phyloP scores from a whole-genome alignment of 2,329 filamentous ascomycete species.

The Botrytis paeoniae region DNA sequence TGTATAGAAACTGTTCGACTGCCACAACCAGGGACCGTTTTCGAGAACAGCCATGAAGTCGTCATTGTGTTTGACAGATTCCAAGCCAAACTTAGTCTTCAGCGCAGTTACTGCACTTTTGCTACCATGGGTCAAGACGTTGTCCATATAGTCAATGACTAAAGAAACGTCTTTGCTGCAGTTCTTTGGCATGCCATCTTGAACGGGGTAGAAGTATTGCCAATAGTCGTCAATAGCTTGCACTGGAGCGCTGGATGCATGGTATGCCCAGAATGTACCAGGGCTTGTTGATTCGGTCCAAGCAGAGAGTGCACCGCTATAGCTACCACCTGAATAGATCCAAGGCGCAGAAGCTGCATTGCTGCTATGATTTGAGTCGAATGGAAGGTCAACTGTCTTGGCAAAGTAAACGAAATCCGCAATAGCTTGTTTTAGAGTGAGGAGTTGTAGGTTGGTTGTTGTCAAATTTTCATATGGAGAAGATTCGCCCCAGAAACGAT shows the following conservation, averaged over 20 bases:
- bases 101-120: slow-evolving; percentile 43
- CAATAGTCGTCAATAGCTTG: slow-evolving; percentile 56
- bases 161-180: slow-evolving; percentile 52
- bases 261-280: slow-evolving; percentile 59
- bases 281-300: slow-evolving; percentile 53
- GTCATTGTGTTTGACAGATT: slow-evolving; percentile 33
- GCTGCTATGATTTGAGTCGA: slow-evolving; percentile 47
- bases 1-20: slow-evolving; percentile 49
- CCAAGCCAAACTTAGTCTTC: slow-evolving; percentile 52
- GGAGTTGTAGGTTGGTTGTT: slow-evolving; percentile 51
- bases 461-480: slow-evolving; percentile 50
- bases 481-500: slow-evolving; percentile 57
- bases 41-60: slow-evolving; percentile 42
- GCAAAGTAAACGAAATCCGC: slow-evolving; percentile 55
- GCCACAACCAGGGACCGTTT: slow-evolving; percentile 58
- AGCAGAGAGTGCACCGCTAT: slow-evolving; percentile 53
- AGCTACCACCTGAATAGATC: slow-evolving; percentile 55
- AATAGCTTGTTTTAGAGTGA: slow-evolving; percentile 53
- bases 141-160: slow-evolving; percentile 55
- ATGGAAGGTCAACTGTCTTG: slow-evolving; percentile 50
- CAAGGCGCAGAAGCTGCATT: slow-evolving; percentile 54
- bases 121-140: slow-evolving; percentile 44
- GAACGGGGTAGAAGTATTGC: slow-evolving; percentile 56
- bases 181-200: slow-evolving; percentile 56
- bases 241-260: slow-evolving; percentile 54